Evolutionary conservation across 2,329 filamentous ascomycete species (phyloP), one percentile per base, ranked within the genome.

Genomic region (Diaporthe vaccinii): DNA sequence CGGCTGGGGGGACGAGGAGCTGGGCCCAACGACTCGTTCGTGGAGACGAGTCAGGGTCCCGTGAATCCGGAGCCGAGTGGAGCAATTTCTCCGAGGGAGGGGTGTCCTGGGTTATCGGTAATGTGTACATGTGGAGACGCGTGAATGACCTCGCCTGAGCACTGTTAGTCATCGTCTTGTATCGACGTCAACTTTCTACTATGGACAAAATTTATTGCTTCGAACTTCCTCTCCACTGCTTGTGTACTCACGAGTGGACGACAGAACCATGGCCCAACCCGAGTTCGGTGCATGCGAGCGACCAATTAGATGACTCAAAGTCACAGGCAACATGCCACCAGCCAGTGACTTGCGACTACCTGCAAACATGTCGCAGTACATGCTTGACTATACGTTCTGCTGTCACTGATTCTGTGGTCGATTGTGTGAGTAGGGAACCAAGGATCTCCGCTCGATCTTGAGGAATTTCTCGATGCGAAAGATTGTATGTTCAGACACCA

Each of bases 51-150:
- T 65, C 61, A 44, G 22, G 41, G 25, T 31, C 61, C 41, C 25
- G 34, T 3, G 41, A n/a, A 28, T 65, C 25, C 61, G 41, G 61
- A 44, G 49, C 8, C 41, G 53, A 57, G 53, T 44, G 67, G 67
- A 28, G 67, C 53, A 70, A 34, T 58, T 44, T 70, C 51, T 58
- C 67, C 67, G 51, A 46, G 36, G 36, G 49, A 55, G 44, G 46
- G 65, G 62, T 12, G 28, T 22, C 62, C 46, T 22, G 62, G 28
- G 28, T 53, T 53, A 34, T 68, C 62, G 25, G 20, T 6, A 49
- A 44, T 46, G 49, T 44, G 34, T 49, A 69, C 2, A 49, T 20
- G 67, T 57, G 28, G 53, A 46, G 53, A 28, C 53, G 28, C 53
- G 25, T 14, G 14, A 49, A 67, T 17, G 31, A 34, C 25, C 20